Conservation (phyloP, 768 basidiomycete genomes). For the Russula griseocarnosa region DNA sequence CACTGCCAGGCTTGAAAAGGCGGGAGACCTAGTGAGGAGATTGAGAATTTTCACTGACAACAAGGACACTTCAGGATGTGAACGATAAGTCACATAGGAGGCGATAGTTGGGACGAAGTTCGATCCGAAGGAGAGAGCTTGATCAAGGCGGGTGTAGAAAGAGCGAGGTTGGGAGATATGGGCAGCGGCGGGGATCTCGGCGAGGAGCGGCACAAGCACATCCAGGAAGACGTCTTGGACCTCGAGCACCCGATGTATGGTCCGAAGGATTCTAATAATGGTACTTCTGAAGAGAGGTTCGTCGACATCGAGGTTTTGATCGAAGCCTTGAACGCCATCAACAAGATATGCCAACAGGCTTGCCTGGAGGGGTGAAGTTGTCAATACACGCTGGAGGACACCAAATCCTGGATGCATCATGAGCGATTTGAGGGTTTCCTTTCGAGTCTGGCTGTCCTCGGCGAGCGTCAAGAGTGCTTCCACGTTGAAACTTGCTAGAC, state of each 20-base stretch:
- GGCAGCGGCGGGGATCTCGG: conserved; percentile 56
- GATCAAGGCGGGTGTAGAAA: conserved; percentile 69
- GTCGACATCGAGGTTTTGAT: conserved; percentile 62
- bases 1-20: conserved; percentile 69
- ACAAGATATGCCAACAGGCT: conserved; percentile 75
- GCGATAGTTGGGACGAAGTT: conserved; percentile 79
- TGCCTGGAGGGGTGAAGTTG: conserved; percentile 64
- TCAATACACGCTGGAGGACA: conserved; percentile 73
- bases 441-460: conserved; percentile 50
- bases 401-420: conserved; percentile 85
- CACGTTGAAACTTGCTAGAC: conserved; percentile 76
- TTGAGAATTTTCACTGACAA: conserved; percentile 76
- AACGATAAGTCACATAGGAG: conserved; percentile 68
- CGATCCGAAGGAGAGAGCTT: conserved; percentile 63
- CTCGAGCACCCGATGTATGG: conserved; percentile 75
- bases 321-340: conserved; percentile 74
- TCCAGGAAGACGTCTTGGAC: conserved; percentile 89
- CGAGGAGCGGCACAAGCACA: conserved; percentile 72
- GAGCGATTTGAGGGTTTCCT: conserved; percentile 52
- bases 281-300: conserved; percentile 69
- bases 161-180: conserved; percentile 61
- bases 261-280: conserved; percentile 76
- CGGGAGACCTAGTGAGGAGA: conserved; percentile 58
- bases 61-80: conserved; percentile 67
- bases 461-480: conserved; percentile 59